Base-by-base conservation (phyloP, 352 stramenopile species). In the Globisporangium radiosum region DNA sequence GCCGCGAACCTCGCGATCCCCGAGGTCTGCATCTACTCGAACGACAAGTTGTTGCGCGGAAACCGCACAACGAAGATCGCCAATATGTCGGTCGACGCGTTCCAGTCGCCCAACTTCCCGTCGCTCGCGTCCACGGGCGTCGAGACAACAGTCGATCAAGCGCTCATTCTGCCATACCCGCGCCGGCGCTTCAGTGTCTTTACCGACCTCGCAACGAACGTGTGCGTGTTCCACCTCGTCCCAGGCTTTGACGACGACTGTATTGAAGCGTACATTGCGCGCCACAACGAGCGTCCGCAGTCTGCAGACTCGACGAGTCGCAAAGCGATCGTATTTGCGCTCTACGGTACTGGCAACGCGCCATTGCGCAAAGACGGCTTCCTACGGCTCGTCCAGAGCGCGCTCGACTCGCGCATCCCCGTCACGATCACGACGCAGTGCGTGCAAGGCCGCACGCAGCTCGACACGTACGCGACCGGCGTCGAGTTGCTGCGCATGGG, bases 311-410 rank as follows among this genome's bases (percentile, higher is more conserved):
- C 36, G 15, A 65, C 68, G 51, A 48, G 47, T 37, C 68, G 65
- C 19, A 87, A 86, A 54, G 80, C 77, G 17, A 66, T 97, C 15
- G 92, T 99, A 36, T 87, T 99, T 60, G 88, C 97, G 62, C 70
- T 98, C 4, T 99, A 98, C 61, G 96, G 96, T 45, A 98, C 96
- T 33, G 96, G 96, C 62, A 99, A 99, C 60, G 85, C 94, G 17
- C 94, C 95, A 25, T 72, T 87, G 59, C 73, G 84, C 8, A 97
- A 97, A 61, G 72, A 95, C 59, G 76, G 69, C 7, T 95, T 98
- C 42, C 58, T 98, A 42, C 71, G 90, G 44, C 71, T 96, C n/a
- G 71, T 98, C 5, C 67, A 83, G 53, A 70, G 78, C 52, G 91
- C 94, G 1, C 69, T 90, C 40, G 64, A 90, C 15, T 75, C 78